Conservation (phyloP, 176 grass and related monocot genomes). For the Hordeum vulgare region DNA sequence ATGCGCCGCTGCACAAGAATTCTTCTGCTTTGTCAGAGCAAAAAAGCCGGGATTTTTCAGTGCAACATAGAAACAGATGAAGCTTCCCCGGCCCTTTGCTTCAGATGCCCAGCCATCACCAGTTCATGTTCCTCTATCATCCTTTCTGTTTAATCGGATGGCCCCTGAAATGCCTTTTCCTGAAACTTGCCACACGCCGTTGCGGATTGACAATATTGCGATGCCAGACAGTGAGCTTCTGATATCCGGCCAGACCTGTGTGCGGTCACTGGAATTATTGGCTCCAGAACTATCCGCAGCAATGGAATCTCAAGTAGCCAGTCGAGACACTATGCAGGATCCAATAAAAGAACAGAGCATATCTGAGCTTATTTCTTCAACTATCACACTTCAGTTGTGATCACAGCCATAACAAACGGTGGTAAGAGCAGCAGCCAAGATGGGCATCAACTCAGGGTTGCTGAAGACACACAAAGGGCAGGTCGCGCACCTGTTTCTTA, state of each 20-base stretch:
- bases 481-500: constrained; percentile 72
- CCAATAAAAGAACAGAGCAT: constrained; percentile 72
- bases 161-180: constrained; percentile 48
- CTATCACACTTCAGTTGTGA: constrained; percentile 69
- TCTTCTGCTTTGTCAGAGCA: constrained; percentile 84
- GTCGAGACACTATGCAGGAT: constrained; percentile 42
- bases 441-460: constrained; percentile 66
- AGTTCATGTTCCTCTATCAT: constrained; percentile 53
- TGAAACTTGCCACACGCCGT: too few relatives aligned
- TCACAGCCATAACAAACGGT: constrained; percentile 81
- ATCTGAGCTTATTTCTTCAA: constrained; percentile 85
- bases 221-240: constrained; percentile 47
- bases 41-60: constrained; percentile 56
- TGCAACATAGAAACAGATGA: constrained; percentile 66
- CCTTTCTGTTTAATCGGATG: constrained; percentile 57
- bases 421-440: constrained; percentile 65
- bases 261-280: constrained; percentile 35
- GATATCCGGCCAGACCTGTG: constrained; percentile 36
- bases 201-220: constrained; percentile 32
- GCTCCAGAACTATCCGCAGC: constrained; percentile 24
- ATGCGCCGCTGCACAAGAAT: constrained; percentile 56
- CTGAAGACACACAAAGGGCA: constrained; percentile 95
- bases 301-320: constrained; percentile 28
- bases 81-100: constrained; percentile 51
- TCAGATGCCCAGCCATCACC: constrained; percentile 42